A percentile compares a stretch with the other conserved stretches of the same genome.
These are phyloP conservation scores for Craspedostauros australis DNA, from an alignment of 108 stramenopile species.

Conservation along the genomic window DNA sequence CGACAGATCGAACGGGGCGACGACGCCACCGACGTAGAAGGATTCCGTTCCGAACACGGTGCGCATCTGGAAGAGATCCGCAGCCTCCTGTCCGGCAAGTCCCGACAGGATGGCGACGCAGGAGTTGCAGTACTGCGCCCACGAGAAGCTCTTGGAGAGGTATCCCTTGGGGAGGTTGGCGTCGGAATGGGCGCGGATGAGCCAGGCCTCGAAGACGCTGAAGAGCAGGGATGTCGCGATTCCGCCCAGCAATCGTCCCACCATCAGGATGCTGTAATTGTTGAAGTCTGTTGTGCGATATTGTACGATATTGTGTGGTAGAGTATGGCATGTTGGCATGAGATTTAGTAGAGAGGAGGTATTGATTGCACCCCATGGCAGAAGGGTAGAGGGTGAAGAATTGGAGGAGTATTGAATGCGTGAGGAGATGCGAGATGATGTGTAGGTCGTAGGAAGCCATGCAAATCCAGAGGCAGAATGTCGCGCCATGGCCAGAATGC, in stretches of 20 bases:
- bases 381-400: too few relatives aligned
- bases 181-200: slow-evolving; percentile 78
- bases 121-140: slow-evolving; percentile 87
- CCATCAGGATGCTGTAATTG: slow-evolving; percentile 73
- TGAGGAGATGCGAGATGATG: too few relatives aligned
- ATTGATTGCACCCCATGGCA: too few relatives aligned
- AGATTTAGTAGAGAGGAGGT: too few relatives aligned
- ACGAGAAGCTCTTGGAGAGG: slow-evolving; percentile 80
- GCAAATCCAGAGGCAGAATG: neutral
- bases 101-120: slow-evolving; percentile 92
- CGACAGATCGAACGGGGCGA: slow-evolving; percentile 93
- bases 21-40: slow-evolving; percentile 75
- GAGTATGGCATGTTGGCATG: too few relatives aligned
- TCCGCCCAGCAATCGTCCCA: slow-evolving; percentile 90
- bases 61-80: slow-evolving; percentile 18
- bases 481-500: neutral
- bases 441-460: too few relatives aligned
- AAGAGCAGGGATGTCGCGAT: slow-evolving; percentile 86
- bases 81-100: slow-evolving; percentile 80
- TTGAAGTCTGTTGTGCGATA: slow-evolving; percentile 55
- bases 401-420: too few relatives aligned
- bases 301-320: too few relatives aligned
- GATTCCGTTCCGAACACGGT: slow-evolving; percentile 16
- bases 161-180: slow-evolving; percentile 51
- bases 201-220: slow-evolving; percentile 94